Base-by-base conservation (phyloP, 140 eudicot species). In the Flaveria floridana region DNA sequence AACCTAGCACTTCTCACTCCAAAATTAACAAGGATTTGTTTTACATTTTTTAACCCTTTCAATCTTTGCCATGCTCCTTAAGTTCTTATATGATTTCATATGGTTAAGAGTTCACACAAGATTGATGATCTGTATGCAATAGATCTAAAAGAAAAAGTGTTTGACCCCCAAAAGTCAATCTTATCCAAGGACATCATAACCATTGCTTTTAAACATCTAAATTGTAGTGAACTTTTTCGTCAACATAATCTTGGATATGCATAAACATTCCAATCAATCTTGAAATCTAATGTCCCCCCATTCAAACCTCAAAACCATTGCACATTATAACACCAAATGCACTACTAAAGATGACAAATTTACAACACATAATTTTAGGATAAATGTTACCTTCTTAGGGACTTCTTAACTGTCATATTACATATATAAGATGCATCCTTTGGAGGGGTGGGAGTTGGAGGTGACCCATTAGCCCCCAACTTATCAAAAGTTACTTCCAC, bases 381-480 rank as follows among this genome's bases (percentile, higher is more conserved):
- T 9, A 59, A 26, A 6, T 26, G 6, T 44, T 83, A 91, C 97
- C 97, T 95, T 75, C 96, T 78, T 69, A 87, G 82, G 8, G 82
- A 80, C 82, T 82, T 91, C 79, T 80, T 71, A 16, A 91, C 97
- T 4, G 96, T 86, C 97, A 91, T 88, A 66, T 91, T 91, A 74
- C 96, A 91, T 2, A 91, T 86, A 77, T 88, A 91, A 3, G 97
- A 96, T 20, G 88, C 84, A 71, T 86, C 71, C 79, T 80, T 88
- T 30, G 97, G 97, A 63, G 93, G 87, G 19, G 78, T 73, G 53
- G 97, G 97, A 16, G 97, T 79, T 15, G 96, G 97, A 65, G 90
- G 87, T 78, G 86, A 77, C 73, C 71, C 83, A 85, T 88, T 88
- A 72, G 96, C 89, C 72, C 97, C 97, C 83, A 61, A 77, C 68